Evolutionary conservation across 2,329 filamentous ascomycete species (phyloP), one percentile per base, ranked within the genome.

Genomic region (Lomentospora prolificans): DNA sequence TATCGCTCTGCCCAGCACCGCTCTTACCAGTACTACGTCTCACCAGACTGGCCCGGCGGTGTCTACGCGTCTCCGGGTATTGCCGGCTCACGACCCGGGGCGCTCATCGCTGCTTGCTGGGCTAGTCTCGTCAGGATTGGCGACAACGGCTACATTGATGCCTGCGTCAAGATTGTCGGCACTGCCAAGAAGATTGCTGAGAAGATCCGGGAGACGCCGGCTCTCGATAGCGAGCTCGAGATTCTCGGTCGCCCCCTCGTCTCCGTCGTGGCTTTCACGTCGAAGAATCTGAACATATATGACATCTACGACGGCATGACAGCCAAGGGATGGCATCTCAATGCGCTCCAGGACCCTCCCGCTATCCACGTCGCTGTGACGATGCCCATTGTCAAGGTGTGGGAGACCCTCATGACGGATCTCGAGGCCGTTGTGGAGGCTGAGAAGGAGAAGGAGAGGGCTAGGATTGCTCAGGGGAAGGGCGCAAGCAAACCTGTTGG

Each of bases 81-180:
- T 54, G 92, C 94, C 1, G 94, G 94, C 4, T 95, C 89, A 1
- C 84, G 94, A 1, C 92, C 94, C 0, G 94, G 94, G 50, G 91
- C 94, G 2, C 78, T 99, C 56, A 99, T 99, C 61, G 94, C 94
- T 1, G 92, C 89, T 51, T 96, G 91, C 76, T 99, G 95, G 94
- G 85, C 91, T 2, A 90, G 84, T 69, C 76, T 99, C 66, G 91
- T 99, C 86, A 82, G 78, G 54, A 82, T 95, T 28, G 94, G 94
- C 60, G 89, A 96, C 70, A 75, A 81, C 27, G 94, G 94, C 4
- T 99, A 99, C 71, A 79, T 96, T 27, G 84, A 89, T 59, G 84
- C 90, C 5, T 96, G 91, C 70, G 83, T 86, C 65, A 83, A 87
- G 67, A 97, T 99, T 62, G 89, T 99, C 4, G 89, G 89, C 58